Base-by-base conservation (phyloP, 169 alveolate species). In the Plasmodium ovale region DNA sequence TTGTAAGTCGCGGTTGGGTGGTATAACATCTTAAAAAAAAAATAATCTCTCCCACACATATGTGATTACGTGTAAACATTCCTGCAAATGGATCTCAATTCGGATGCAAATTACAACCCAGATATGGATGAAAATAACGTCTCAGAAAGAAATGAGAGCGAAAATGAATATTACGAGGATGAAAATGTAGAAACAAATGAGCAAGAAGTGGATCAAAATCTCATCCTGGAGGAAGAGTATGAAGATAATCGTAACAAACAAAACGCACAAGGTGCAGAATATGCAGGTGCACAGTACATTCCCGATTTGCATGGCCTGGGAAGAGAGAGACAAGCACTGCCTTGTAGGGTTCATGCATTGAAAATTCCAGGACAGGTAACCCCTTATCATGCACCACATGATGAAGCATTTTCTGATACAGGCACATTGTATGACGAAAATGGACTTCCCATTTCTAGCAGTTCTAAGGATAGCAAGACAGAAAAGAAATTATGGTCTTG, bases 401-500 rank as follows among this genome's bases (percentile, higher is more conserved):
- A 67, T 54, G 62, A 53, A 0, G 6, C 16, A 16, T 21, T 19
- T 44, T 84, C 91, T 12, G 51, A 84, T 21, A n/a, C 1, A 2
- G 72, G 21, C 35, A 68, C 73, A 5, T 53, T 67, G 31, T 84
- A 84, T 84, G 91, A 84, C 44, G 91, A 84, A n/a, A 35, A 84
- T 39, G 85, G 85, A 16, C 3, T 53, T 1, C 91, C 87, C 10
- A 67, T 84, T 53, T 0, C 69, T 25, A 37, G 53, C 37, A 58
- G 37, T 56, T 44, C 85, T 14, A 56, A 72, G 29, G 58, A 33
- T 19, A 25, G 27, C 53, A 37, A 23, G 23, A 31, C 42, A 1
- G 44, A 67, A 14, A 68, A 84, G 16, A 96, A 89, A 96, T 96
- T 92, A 59, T 93, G 95, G 95, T 68, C 92, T n/a, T 93, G 95